Evolutionary conservation across 768 basidiomycete genomes (phyloP).

Genomic region (Zangia roseola): DNA sequence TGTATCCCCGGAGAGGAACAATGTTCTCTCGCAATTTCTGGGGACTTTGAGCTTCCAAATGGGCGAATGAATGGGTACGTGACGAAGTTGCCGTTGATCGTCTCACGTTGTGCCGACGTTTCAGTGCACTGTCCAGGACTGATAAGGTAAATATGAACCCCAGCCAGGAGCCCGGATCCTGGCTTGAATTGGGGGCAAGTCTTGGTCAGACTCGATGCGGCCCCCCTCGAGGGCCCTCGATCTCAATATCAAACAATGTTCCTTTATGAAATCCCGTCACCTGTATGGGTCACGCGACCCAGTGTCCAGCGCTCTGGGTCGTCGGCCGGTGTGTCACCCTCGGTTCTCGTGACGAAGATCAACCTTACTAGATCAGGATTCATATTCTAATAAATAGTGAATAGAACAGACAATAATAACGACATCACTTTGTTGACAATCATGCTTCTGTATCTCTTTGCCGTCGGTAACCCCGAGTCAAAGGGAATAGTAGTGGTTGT

Average conservation of each 20-base stretch:
- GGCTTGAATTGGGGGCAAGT: background rate
- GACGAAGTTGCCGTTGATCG: background rate
- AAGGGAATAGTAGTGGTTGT: background rate
- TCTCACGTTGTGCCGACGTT: background rate
- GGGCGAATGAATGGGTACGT: slow-evolving; percentile 3
- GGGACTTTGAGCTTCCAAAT: background rate
- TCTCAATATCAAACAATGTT: background rate
- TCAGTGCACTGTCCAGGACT: too few relatives aligned
- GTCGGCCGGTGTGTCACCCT: background rate
- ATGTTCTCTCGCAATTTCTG: background rate
- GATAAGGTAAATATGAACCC: slow-evolving; percentile 4
- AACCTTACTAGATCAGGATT: slow-evolving; percentile 97
- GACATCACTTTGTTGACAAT: slow-evolving; percentile 81
- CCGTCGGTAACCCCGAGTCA: background rate
- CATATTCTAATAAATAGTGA: slow-evolving; percentile 84
- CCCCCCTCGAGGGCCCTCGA: too few relatives aligned
- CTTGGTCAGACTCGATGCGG: too few relatives aligned
- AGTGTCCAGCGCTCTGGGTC: background rate
- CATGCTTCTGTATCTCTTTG: slow-evolving; percentile 11
- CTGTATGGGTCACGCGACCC: background rate
- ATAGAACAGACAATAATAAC: slow-evolving; percentile 90
- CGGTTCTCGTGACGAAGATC: slow-evolving; percentile 70
- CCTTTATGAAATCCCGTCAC: background rate
- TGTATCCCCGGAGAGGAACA: slow-evolving; percentile 7
- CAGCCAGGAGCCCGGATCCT: background rate